Evolutionary conservation across 2,329 filamentous ascomycete genomes (phyloP).

Genomic region (Fusarium veterinarium): DNA sequence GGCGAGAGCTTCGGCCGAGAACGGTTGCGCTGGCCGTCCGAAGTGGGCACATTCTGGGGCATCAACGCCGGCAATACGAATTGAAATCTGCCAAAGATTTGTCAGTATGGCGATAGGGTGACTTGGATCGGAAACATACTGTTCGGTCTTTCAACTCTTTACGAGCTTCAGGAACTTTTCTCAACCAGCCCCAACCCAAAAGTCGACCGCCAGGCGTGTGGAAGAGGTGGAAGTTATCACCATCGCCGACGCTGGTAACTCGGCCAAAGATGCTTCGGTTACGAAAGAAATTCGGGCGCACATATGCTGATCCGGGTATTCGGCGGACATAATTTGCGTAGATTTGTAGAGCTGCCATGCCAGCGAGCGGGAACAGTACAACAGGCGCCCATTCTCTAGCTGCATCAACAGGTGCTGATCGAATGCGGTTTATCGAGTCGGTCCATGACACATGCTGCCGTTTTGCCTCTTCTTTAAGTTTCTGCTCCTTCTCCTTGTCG

Average conservation of each 20-base stretch:
- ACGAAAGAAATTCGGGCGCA: constrained; percentile 80
- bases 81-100: constrained; percentile 71
- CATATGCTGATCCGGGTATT: constrained; percentile 80
- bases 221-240: constrained; percentile 93
- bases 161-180: constrained; percentile 76
- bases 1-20: constrained; percentile 79
- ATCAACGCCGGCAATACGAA: constrained; percentile 92
- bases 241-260: constrained; percentile 95
- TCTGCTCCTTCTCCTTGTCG: constrained; percentile 36
- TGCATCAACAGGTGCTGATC: constrained; percentile 47
- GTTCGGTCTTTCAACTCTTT: constrained; percentile 80
- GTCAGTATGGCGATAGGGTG: constrained; percentile 28
- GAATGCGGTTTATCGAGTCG: constrained; percentile 48
- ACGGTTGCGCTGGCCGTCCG: constrained; percentile 87
- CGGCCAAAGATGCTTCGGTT: constrained; percentile 81
- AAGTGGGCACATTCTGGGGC: constrained; percentile 95
- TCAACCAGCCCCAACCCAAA: constrained; percentile 92
- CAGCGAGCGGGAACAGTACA: constrained; percentile 52
- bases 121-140: constrained; percentile 59
- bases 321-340: constrained; percentile 85
- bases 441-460: constrained; percentile 53
- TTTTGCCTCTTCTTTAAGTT: constrained; percentile 35
- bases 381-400: constrained; percentile 56
- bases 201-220: constrained; percentile 93
- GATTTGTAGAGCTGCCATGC: constrained; percentile 58